These are phyloP conservation scores for Lathyrus sativus DNA, from an alignment of 306 rosid genomes.

Conservation along the genomic window DNA sequence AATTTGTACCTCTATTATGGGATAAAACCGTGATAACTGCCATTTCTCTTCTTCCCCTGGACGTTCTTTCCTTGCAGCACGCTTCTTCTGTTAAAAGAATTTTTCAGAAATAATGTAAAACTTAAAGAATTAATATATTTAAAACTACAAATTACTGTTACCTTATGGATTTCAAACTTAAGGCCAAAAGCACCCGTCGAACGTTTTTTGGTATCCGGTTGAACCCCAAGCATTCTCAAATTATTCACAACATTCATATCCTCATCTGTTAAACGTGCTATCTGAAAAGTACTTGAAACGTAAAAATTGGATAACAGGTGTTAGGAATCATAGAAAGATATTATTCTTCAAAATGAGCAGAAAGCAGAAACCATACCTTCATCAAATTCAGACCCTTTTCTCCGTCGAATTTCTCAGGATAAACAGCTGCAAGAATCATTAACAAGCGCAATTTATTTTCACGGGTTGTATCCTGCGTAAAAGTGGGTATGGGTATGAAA, in stretches of 20 bases:
- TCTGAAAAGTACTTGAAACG: constrained; percentile 49
- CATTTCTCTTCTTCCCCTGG: constrained; percentile 74
- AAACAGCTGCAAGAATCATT: constrained; percentile 89
- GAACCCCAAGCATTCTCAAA: constrained; percentile 73
- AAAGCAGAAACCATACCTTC: constrained; percentile 59
- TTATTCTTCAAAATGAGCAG: constrained; percentile 25
- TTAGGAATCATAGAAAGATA: neutral
- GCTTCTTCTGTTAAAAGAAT: constrained; percentile 70
- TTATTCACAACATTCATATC: constrained; percentile 76
- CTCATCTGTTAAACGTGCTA: constrained; percentile 69
- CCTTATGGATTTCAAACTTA: constrained; percentile 90
- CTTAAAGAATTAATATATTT: neutral
- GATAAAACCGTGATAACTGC: constrained; percentile 92
- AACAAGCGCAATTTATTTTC: constrained; percentile 93
- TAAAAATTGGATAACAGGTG: constrained; percentile 24
- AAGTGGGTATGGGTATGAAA: constrained; percentile 19
- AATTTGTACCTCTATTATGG: constrained; percentile 78
- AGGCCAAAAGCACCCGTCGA: constrained; percentile 61
- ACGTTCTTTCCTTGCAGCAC: constrained; percentile 80
- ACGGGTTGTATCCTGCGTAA: constrained; percentile 75
- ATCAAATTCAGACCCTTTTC: constrained; percentile 88
- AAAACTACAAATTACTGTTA: constrained; percentile 32
- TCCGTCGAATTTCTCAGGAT: constrained; percentile 93
- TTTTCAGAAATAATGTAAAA: constrained; percentile 40
- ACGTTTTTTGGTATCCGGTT: constrained; percentile 69